Conservation (phyloP, 176 grass and related monocot genomes). For the Musa schizocarpa region DNA sequence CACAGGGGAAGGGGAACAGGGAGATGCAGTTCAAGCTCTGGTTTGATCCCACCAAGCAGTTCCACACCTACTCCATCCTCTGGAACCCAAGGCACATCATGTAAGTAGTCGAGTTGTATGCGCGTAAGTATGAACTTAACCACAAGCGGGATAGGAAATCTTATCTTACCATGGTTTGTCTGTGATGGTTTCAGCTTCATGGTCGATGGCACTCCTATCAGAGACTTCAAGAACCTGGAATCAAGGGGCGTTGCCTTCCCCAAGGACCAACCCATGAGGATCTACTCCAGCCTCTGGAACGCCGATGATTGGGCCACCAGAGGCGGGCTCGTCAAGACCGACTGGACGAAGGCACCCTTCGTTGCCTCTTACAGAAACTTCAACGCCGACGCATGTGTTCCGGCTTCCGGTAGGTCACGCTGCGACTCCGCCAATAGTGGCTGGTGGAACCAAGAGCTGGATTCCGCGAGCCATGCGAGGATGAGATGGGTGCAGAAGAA, state of each 20-base stretch:
- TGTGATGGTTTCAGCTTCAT: background rate
- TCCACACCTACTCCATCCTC: constrained; percentile 12
- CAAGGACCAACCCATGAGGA: constrained; percentile 6
- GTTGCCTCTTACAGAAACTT: background rate
- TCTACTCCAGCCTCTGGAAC: constrained; percentile 12
- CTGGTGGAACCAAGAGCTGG: constrained; percentile 9
- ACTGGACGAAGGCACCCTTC: constrained; percentile 2
- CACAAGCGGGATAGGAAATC: no score
- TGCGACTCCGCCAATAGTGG: background rate
- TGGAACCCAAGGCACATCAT: constrained; percentile 6
- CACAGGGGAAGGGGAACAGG: constrained; percentile 6
- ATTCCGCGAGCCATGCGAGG: background rate
- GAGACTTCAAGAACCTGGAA: constrained; percentile 15
- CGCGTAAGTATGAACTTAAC: no score
- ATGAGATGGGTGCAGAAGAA: constrained; percentile 8
- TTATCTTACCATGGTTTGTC: no score
- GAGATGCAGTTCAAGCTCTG: constrained; percentile 15
- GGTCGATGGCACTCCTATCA: background rate
- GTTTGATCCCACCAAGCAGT: constrained; percentile 5
- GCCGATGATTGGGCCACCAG: constrained; percentile 8
- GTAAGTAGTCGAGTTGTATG: background rate
- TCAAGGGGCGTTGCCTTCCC: background rate
- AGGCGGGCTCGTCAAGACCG: background rate
- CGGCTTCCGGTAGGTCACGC: background rate
- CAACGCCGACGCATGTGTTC: constrained; percentile 5